Evolutionary conservation across 768 basidiomycete genomes (phyloP), one percentile per base, ranked within the genome.

Genomic region (Fomitopsis serialis): DNA sequence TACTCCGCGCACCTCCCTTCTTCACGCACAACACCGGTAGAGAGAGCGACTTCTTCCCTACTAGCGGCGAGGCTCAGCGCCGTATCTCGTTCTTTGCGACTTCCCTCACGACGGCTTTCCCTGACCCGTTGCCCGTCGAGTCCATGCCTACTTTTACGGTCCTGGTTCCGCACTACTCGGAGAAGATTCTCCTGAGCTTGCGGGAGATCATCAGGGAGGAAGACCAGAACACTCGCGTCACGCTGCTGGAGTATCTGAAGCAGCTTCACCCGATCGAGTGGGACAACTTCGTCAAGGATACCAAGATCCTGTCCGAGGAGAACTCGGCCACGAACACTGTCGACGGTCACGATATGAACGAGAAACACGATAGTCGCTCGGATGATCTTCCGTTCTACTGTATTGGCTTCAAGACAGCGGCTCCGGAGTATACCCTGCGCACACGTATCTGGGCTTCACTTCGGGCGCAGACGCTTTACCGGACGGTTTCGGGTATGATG

Each of bases 81-180:
- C 87, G 97, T 50, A 95, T 99, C 65, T 98, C 95, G 6, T 99
- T 98, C 81, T 98, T 99, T 66, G 93, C 97, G 2, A 95, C 95
- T 22, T 98, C 96, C 12, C 80, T 98, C 54, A 98, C 97, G 27
- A 98, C 94, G 21, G 84, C 93, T 15, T 81, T 98, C 46, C 96
- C 97, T 17, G 95, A 98, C 57, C 90, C 96, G 12, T 81, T 98
- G 42, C 92, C 95, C 12, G 87, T 99, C 52, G 96, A 98, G 64
- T 90, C 95, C 21, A 98, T 99, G 97, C 97, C 97, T 11, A 98
- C 96, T 0, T 99, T 98, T 73, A 99, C 97, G n/a, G 97, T 99
- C 53, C 84, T 99, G 36, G 92, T 97, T 0, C 97, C 97, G 11
- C 97, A 99, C 72, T 99, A 99, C 70, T 97, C 95, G 12, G 97